A percentile compares a stretch with the other conserved stretches of the same genome.
These are phyloP conservation scores for Euphorbia lathyris DNA, from an alignment of 345 rosid genomes.

Conservation along the genomic window DNA sequence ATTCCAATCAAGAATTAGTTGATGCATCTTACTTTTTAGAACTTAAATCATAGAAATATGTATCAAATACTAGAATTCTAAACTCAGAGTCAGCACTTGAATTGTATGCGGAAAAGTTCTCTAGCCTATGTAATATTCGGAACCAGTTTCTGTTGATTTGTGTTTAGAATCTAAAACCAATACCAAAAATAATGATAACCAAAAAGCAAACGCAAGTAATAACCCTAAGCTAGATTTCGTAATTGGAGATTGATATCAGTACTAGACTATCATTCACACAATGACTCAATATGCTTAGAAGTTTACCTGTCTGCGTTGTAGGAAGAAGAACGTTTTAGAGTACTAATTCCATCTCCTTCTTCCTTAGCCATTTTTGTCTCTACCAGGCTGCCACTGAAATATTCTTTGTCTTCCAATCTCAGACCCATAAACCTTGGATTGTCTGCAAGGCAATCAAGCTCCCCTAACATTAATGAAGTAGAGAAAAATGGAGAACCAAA, in stretches of 20 bases:
- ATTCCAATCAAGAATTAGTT: neutral
- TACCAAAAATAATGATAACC: neutral
- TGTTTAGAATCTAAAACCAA: neutral
- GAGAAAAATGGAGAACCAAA: slow-evolving; percentile 67
- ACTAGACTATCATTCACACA: neutral
- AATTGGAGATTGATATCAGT: neutral
- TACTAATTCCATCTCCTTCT: slow-evolving; percentile 40
- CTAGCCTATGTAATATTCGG: neutral
- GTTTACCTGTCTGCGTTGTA: slow-evolving; percentile 86
- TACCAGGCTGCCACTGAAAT: slow-evolving; percentile 88
- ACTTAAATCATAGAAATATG: neutral
- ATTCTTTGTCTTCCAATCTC: slow-evolving; percentile 81
- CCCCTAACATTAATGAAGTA: slow-evolving; percentile 66
- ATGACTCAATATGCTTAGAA: neutral
- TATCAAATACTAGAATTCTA: neutral
- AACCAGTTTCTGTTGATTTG: neutral
- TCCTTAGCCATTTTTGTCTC: slow-evolving; percentile 64
- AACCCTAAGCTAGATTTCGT: neutral
- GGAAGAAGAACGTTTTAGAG: slow-evolving; percentile 90
- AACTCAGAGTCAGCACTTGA: neutral
- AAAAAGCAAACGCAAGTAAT: neutral
- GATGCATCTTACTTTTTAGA: neutral
- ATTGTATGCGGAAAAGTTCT: neutral
- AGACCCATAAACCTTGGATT: slow-evolving; percentile 70
- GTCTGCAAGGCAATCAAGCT: slow-evolving; percentile 76